Percentiles rank a stretch among this genome's conserved stretches.
Evolutionary conservation across 495 filamentous ascomycete genomes (phyloP).

Genomic region (Symbiotaphrina buchneri): DNA sequence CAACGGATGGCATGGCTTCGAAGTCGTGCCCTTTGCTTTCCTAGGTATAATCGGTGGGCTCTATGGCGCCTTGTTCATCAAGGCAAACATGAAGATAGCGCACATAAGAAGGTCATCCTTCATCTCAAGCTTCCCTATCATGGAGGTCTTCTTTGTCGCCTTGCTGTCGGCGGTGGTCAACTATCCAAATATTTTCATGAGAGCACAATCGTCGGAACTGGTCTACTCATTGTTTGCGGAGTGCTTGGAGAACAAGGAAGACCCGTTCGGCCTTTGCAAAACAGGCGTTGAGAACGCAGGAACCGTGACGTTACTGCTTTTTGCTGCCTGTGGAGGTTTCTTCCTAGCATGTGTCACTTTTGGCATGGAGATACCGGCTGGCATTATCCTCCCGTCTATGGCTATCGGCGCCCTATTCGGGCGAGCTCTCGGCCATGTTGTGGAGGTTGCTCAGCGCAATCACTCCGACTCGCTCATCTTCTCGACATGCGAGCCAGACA

Average conservation of each 20-base stretch:
- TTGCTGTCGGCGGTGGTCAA: slow-evolving; percentile 71
- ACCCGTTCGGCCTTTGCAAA: slow-evolving; percentile 74
- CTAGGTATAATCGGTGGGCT: slow-evolving; percentile 79
- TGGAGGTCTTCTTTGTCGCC: slow-evolving; percentile 55
- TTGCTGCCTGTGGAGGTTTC: slow-evolving; percentile 64
- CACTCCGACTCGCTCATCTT: slow-evolving; percentile 63
- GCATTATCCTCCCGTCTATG: slow-evolving; percentile 94
- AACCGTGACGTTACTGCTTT: slow-evolving; percentile 55
- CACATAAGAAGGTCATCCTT: slow-evolving; percentile 46
- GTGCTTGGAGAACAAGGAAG: slow-evolving; percentile 53
- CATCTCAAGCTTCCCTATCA: slow-evolving; percentile 39
- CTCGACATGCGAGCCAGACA: slow-evolving; percentile 60
- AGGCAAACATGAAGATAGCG: slow-evolving; percentile 72
- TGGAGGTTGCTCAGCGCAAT: slow-evolving; percentile 71
- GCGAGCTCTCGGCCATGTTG: slow-evolving; percentile 70
- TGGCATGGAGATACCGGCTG: slow-evolving; percentile 88
- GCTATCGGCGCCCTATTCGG: slow-evolving; percentile 85
- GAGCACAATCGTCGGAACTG: slow-evolving; percentile 68
- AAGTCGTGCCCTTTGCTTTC: slow-evolving; percentile 70
- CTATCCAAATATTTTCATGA: slow-evolving; percentile 89
- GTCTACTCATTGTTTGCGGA: slow-evolving; percentile 86
- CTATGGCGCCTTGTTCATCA: slow-evolving; percentile 89
- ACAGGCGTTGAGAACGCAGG: slow-evolving; percentile 45
- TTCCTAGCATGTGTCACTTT: slow-evolving; percentile 78
- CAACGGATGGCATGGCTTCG: slow-evolving; percentile 82